Evolutionary conservation across 257 asterid genomes (phyloP).

Genomic region (Voacanga thouarsii): DNA sequence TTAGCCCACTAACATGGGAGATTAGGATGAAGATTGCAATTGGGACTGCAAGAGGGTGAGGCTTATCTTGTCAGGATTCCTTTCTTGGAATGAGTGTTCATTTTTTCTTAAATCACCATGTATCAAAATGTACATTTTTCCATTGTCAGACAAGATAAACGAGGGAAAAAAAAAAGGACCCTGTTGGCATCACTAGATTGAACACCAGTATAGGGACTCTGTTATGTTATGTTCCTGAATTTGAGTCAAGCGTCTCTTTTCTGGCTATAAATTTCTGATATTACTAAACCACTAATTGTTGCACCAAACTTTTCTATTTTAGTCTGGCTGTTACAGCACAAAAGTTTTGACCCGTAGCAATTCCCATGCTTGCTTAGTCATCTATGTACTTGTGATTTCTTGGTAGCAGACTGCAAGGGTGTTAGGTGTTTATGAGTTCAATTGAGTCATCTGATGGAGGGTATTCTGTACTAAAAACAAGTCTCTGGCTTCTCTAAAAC

Average conservation of each 20-base stretch:
- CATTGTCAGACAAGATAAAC: background rate
- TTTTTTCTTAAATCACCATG: background rate
- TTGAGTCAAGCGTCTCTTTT: background rate
- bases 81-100: background rate
- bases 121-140: background rate
- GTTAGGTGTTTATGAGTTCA: background rate
- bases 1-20: conserved; percentile 95
- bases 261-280: background rate
- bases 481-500: background rate
- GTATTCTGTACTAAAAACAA: background rate
- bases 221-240: background rate
- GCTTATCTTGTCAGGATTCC: background rate
- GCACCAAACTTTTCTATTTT: background rate
- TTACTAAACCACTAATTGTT: background rate
- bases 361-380: background rate
- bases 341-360: background rate
- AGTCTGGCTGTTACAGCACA: background rate
- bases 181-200: background rate
- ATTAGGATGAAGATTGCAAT: conserved; percentile 82
- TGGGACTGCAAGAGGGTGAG: conserved; percentile 97
- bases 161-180: background rate
- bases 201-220: background rate
- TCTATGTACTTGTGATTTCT: background rate
- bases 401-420: background rate
- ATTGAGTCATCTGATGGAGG: background rate